These are phyloP conservation scores for Pelargonium fulgidum DNA, from an alignment of 441 rosid species.

Conservation along the genomic window DNA sequence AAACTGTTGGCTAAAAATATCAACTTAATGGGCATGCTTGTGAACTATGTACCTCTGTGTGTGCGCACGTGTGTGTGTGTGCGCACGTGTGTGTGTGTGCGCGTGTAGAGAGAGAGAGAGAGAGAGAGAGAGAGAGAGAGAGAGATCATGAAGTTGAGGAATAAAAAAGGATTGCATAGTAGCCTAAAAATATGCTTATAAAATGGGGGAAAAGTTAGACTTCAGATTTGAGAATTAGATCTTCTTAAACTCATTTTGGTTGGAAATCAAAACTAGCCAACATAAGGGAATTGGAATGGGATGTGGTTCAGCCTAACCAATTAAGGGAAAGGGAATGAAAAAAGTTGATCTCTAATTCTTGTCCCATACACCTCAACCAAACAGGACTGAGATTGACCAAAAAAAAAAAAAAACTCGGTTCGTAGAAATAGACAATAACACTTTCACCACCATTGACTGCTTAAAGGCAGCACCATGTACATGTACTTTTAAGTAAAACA, in stretches of 20 bases:
- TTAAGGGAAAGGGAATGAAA: neutral
- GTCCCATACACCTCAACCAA: neutral
- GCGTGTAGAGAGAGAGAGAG: no score
- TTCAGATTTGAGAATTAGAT: neutral
- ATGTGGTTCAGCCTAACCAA: neutral
- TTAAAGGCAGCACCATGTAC: constrained; percentile 5
- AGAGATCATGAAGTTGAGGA: no score
- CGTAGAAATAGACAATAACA: neutral
- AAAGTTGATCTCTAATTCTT: neutral
- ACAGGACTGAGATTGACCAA: neutral
- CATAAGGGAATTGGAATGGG: neutral
- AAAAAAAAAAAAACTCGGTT: neutral
- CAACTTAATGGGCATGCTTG: no score
- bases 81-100: no score
- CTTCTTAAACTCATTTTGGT: neutral
- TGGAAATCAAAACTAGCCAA: neutral
- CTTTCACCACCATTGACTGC: neutral
- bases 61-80: no score
- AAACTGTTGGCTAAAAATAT: no score
- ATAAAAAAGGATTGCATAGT: no score
- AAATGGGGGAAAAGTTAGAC: no score
- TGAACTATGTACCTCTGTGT: no score
- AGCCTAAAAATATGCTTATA: no score
- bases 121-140: no score
- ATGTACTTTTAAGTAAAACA: neutral